phyloP scores from a whole-genome alignment of 1,139 yeast species.

The Yamadazyma songkhlaensis region DNA sequence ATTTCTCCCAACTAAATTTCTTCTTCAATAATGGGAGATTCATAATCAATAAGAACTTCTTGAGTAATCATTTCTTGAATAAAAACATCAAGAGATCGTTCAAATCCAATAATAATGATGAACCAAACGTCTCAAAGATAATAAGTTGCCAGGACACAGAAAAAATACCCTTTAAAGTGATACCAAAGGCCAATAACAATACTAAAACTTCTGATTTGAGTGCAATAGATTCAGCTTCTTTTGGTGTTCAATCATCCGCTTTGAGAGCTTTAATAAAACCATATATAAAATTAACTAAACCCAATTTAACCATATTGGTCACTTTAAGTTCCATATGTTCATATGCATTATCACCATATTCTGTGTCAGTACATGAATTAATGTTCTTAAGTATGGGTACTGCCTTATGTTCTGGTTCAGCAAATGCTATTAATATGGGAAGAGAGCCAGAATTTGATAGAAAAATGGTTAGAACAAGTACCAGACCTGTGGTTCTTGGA shows the following conservation, averaged over 20 bases:
- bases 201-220: slow-evolving; percentile 7
- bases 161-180: slow-evolving; percentile 58
- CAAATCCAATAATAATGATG: not conserved
- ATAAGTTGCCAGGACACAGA: slow-evolving; percentile 40
- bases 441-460: slow-evolving; percentile 90
- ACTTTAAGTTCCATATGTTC: slow-evolving; percentile 91
- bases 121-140: slow-evolving; percentile 18
- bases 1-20: slow-evolving; percentile 33
- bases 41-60: slow-evolving; percentile 31
- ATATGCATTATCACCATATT: slow-evolving; percentile 85
- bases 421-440: slow-evolving; percentile 96
- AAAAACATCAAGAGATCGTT: slow-evolving; percentile 6
- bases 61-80: slow-evolving; percentile 30
- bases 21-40: slow-evolving; percentile 40
- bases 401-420: slow-evolving; percentile 84
- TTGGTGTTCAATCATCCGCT: not conserved
- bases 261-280: slow-evolving; percentile 46
- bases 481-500: slow-evolving; percentile 90
- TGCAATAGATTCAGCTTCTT: too few relatives aligned
- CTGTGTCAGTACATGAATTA: slow-evolving; percentile 68
- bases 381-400: slow-evolving; percentile 81
- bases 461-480: slow-evolving; percentile 84
- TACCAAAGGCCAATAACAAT: slow-evolving; percentile 23
- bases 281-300: slow-evolving; percentile 81
- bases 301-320: slow-evolving; percentile 81